Conservation (phyloP, 805 yeast genomes). For the Kurtzmaniella cleridarum region DNA sequence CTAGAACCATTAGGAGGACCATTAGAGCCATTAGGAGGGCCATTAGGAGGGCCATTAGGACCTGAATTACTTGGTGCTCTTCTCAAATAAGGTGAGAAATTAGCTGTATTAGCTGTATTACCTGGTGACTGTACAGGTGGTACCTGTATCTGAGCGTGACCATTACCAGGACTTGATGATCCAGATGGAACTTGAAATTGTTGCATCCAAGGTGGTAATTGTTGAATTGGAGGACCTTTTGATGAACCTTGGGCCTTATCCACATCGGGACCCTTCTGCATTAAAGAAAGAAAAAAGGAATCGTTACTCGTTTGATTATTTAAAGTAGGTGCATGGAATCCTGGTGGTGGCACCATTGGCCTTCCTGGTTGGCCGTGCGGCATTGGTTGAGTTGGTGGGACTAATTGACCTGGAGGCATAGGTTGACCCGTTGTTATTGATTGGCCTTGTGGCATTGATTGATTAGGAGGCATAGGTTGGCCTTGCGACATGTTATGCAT, state of each 20-base stretch:
- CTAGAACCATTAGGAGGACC: too few species aligned
- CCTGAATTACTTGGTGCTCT: neutral
- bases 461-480: conserved; percentile 7
- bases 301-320: conserved; percentile 23
- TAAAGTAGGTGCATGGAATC: conserved; percentile 3
- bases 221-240: conserved; percentile 17
- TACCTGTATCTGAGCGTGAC: conserved; percentile 3
- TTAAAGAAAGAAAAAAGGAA: conserved; percentile 42
- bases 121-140: conserved; percentile 3
- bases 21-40: conserved; percentile 5
- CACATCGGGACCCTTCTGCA: conserved; percentile 26
- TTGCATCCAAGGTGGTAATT: conserved; percentile 23
- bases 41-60: conserved; percentile 1
- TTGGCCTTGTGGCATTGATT: neutral
- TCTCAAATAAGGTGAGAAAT: conserved; percentile 1
- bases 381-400: neutral
- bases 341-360: conserved; percentile 4
- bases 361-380: neutral
- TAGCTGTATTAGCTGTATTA: neutral
- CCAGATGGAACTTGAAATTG: conserved; percentile 10
- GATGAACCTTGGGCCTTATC: neutral
- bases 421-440: conserved; percentile 5
- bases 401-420: neutral
- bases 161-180: neutral
- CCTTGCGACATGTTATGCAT: conserved; percentile 15